phyloP scores from a whole-genome alignment of 441 rosid genomes.

The Populus tomentosa region DNA sequence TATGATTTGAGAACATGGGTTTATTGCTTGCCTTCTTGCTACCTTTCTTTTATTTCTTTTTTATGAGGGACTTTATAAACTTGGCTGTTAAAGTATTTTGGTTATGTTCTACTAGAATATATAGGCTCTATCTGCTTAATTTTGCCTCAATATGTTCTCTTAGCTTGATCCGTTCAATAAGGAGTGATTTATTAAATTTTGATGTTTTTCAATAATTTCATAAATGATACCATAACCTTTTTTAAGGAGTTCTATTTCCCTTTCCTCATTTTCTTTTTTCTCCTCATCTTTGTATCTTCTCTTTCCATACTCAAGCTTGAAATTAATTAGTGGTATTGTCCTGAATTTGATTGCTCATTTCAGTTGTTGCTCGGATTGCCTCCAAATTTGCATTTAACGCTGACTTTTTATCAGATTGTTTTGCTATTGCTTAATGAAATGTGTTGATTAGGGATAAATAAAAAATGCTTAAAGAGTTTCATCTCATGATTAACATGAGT shows the following conservation, averaged over 20 bases:
- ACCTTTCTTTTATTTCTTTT: background rate
- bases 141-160: background rate
- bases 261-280: background rate
- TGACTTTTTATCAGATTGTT: background rate
- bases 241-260: background rate
- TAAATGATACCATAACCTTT: background rate
- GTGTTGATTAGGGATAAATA: background rate
- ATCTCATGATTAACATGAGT: background rate
- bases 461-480: background rate
- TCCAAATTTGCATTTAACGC: background rate
- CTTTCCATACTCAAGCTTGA: background rate
- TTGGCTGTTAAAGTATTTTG: background rate
- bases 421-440: background rate
- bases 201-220: background rate
- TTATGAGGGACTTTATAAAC: background rate
- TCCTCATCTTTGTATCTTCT: background rate
- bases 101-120: background rate
- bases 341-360: background rate
- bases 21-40: background rate
- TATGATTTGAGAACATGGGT: background rate
- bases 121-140: background rate
- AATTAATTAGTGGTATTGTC: background rate
- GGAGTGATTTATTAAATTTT: background rate
- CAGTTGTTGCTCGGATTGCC: background rate
- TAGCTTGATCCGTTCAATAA: background rate